phyloP scores from a whole-genome alignment of 2,329 filamentous ascomycete genomes.

The Ceratocystiopsis sp. region DNA sequence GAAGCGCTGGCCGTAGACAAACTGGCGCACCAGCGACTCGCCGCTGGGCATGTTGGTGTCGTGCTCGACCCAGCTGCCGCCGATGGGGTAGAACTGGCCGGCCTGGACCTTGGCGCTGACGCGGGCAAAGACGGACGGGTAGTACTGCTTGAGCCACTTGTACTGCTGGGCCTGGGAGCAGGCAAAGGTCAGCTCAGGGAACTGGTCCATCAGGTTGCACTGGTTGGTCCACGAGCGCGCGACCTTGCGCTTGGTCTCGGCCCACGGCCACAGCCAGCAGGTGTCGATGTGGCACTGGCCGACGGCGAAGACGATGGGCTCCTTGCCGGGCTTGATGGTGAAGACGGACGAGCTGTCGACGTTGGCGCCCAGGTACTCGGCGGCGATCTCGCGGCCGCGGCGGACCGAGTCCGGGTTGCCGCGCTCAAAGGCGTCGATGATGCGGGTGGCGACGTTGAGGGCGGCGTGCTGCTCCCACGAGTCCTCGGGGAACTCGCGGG shows the following conservation, averaged over 20 bases:
- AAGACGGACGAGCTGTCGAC: slow-evolving; percentile 79
- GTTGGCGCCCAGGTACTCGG: slow-evolving; percentile 63
- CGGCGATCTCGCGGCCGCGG: slow-evolving; percentile 66
- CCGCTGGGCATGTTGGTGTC: slow-evolving; percentile 96
- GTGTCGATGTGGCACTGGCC: slow-evolving; percentile 97
- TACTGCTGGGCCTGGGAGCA: slow-evolving; percentile 94
- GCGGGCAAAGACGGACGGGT: slow-evolving; percentile 75
- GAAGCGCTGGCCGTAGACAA: slow-evolving; percentile 86
- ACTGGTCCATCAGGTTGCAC: slow-evolving; percentile 85
- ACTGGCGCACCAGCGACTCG: slow-evolving; percentile 85
- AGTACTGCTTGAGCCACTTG: slow-evolving; percentile 87
- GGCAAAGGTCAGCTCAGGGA: slow-evolving; percentile 83
- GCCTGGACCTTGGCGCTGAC: slow-evolving; percentile 84
- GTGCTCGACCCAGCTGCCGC: slow-evolving; percentile 97
- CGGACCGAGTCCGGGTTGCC: slow-evolving; percentile 63
- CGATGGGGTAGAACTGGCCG: slow-evolving; percentile 84
- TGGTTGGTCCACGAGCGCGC: slow-evolving; percentile 94
- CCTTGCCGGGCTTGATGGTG: slow-evolving; percentile 49
- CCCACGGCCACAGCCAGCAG: slow-evolving; percentile 98
- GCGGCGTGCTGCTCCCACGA: slow-evolving; percentile 83
- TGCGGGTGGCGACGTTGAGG: slow-evolving; percentile 63
- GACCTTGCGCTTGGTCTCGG: slow-evolving; percentile 92
- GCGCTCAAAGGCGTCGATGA: slow-evolving; percentile 79
- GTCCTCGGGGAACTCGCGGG: slow-evolving; percentile 74
- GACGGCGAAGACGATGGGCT: slow-evolving; percentile 70